These are phyloP conservation scores for Suillus decipiens DNA, from an alignment of 768 basidiomycete genomes.

Conservation along the genomic window DNA sequence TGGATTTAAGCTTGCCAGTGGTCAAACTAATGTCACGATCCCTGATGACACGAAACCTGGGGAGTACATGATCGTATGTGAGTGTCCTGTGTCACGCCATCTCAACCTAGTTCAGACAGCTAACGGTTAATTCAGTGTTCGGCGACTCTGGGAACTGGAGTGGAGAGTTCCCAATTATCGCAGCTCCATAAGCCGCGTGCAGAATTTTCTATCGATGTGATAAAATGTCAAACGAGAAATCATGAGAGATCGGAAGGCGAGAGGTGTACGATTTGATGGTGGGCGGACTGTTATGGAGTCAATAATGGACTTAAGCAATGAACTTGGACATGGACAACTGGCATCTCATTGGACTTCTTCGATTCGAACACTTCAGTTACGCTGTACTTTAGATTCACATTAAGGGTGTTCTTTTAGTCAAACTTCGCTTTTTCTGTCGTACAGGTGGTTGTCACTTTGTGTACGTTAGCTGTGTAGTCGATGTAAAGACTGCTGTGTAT, in stretches of 20 bases:
- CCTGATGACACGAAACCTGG: conserved; percentile 39
- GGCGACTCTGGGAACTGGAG: conserved; percentile 58
- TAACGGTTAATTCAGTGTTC: conserved; percentile 39
- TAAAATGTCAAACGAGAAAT: not conserved
- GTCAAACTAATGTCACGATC: conserved; percentile 40
- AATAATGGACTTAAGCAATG: not conserved
- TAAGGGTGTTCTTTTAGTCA: not conserved
- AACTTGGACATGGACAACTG: not conserved
- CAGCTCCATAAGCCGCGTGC: conserved; percentile 12
- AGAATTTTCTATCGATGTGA: not conserved
- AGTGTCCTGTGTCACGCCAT: conserved; percentile 23
- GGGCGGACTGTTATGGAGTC: not conserved
- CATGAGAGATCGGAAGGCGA: not conserved
- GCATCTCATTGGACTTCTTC: conserved; percentile 4
- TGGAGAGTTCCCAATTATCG: conserved; percentile 42
- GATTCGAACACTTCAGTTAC: not conserved
- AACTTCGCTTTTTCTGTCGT: not conserved
- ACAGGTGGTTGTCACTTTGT: not conserved
- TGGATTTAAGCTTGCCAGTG: conserved; percentile 38
- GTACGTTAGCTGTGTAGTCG: not conserved
- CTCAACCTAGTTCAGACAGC: not conserved
- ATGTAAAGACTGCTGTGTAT: not conserved
- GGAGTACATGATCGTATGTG: conserved; percentile 47
- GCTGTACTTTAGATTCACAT: not conserved
- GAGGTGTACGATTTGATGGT: not conserved